Evolutionary conservation across 257 asterid genomes (phyloP).

Genomic region (Thymus mandschuricus): DNA sequence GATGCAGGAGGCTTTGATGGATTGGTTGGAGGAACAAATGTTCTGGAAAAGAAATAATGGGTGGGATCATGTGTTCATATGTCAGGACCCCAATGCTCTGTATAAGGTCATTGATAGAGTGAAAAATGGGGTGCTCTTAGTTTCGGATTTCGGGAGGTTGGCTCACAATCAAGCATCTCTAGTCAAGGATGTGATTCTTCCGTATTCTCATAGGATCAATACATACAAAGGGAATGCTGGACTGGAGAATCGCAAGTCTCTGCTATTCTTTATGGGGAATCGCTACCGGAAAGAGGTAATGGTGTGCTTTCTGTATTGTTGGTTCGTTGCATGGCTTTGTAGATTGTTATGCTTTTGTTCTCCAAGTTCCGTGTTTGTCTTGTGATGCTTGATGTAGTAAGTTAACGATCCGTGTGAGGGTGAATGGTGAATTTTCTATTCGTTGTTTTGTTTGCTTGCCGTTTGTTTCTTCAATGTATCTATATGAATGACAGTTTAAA

Average conservation of each 20-base stretch:
- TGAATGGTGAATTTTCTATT: background rate
- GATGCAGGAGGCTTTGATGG: constrained; percentile 82
- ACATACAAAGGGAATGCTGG: constrained; percentile 82
- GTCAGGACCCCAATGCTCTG: constrained; percentile 98
- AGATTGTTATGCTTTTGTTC: constrained; percentile 22
- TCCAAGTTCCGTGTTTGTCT: background rate
- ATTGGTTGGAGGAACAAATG: constrained; percentile 83
- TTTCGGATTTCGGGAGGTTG: constrained; percentile 98
- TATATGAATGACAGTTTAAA: too few species aligned
- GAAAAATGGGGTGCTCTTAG: constrained; percentile 85
- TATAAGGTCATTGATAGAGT: constrained; percentile 83
- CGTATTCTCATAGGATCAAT: constrained; percentile 90
- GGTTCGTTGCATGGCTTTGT: background rate
- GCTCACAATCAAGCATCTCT: constrained; percentile 80
- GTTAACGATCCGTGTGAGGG: background rate
- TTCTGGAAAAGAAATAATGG: constrained; percentile 97
- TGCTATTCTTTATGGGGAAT: constrained; percentile 97
- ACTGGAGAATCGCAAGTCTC: constrained; percentile 64
- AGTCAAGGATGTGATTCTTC: constrained; percentile 89
- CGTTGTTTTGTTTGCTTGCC: background rate
- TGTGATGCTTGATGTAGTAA: background rate
- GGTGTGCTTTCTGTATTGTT: constrained; percentile 7
- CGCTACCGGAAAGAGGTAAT: constrained; percentile 94
- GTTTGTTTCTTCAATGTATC: too few species aligned
- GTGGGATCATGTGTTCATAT: constrained; percentile 92